phyloP scores from a whole-genome alignment of 495 filamentous ascomycete species.

The Penicillium canescens region DNA sequence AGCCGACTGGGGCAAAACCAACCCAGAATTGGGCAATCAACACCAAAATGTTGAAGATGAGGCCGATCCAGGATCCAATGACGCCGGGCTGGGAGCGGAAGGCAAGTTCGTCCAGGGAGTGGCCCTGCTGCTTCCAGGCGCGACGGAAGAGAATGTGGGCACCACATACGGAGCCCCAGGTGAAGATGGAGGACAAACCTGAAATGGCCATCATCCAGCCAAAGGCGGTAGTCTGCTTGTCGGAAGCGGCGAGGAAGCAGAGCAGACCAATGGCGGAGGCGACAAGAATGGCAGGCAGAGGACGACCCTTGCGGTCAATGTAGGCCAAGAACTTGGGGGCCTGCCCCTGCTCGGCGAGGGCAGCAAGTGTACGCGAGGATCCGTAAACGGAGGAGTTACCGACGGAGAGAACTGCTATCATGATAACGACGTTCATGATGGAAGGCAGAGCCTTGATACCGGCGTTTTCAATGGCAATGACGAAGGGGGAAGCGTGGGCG shows the following conservation, averaged over 20 bases:
- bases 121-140: conserved; percentile 71
- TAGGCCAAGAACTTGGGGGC: conserved; percentile 76
- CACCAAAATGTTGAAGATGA: conserved; percentile 77
- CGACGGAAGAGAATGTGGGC: conserved; percentile 89
- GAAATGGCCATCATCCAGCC: conserved; percentile 89
- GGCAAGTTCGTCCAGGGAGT: conserved; percentile 71
- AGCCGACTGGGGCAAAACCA: conserved; percentile 75
- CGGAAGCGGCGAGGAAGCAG: conserved; percentile 72
- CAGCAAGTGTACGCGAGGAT: conserved; percentile 81
- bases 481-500: conserved; percentile 80
- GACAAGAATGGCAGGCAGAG: conserved; percentile 69
- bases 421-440: conserved; percentile 87
- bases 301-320: conserved; percentile 81
- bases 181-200: conserved; percentile 86
- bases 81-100: conserved; percentile 81
- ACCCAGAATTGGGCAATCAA: conserved; percentile 93
- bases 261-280: conserved; percentile 73
- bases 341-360: conserved; percentile 82
- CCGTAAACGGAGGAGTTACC: conserved; percentile 88
- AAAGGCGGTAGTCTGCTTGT: conserved; percentile 65
- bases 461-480: conserved; percentile 82
- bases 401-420: conserved; percentile 84
- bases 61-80: conserved; percentile 80
- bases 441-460: conserved; percentile 74
- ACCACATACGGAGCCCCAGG: conserved; percentile 88